phyloP scores from a whole-genome alignment of 75 land plant genomes.

The Selaginella moellendorffii region DNA sequence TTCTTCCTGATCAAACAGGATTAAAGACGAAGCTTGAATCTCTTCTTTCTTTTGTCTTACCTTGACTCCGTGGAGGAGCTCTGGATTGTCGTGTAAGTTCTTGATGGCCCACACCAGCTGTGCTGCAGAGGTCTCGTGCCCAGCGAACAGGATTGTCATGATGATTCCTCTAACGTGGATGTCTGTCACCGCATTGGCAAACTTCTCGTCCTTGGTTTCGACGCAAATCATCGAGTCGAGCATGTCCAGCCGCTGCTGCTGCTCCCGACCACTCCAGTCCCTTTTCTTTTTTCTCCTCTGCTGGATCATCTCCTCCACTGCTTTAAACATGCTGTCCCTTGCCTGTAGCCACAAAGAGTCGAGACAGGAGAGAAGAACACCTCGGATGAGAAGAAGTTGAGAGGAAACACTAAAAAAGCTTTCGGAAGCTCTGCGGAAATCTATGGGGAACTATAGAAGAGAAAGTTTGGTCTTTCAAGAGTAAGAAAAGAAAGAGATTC shows the following conservation, averaged over 20 bases:
- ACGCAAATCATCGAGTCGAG: background rate
- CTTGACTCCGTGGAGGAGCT: background rate
- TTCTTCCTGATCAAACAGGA: background rate
- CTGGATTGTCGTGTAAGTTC: constrained; percentile 5
- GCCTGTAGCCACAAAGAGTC: no score
- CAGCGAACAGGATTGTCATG: background rate
- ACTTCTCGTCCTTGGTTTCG: background rate
- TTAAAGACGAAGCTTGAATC: background rate
- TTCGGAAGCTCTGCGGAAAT: background rate
- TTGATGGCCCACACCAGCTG: constrained; percentile 8
- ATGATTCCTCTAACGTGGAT: background rate
- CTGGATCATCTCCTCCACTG: background rate
- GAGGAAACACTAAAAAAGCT: no score
- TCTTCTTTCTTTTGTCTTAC: background rate
- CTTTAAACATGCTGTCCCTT: constrained; percentile 2
- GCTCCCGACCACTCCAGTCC: background rate
- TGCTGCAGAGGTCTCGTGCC: constrained; percentile 2
- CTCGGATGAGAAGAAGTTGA: no score
- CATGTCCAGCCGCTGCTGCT: background rate
- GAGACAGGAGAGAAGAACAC: no score
- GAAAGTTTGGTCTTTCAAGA: no score
- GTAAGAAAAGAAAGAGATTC: background rate
- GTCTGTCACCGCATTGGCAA: no score
- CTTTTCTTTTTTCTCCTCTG: constrained; percentile 1
- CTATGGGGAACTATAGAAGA: no score